Evolutionary conservation across 495 filamentous ascomycete genomes (phyloP).

Genomic region (Penicillium chermesinum): DNA sequence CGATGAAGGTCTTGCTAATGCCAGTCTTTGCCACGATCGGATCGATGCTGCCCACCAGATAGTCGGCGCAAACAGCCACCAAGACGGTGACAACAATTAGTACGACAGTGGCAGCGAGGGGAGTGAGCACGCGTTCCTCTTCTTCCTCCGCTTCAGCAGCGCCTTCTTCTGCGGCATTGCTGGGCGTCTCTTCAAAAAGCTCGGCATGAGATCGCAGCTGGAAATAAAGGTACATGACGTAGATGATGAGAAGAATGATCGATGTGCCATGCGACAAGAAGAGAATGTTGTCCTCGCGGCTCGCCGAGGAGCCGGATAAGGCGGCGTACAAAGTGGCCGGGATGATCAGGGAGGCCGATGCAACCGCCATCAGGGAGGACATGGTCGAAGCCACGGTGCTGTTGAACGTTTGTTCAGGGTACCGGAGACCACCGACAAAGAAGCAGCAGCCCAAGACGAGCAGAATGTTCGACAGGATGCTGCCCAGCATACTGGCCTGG

Average conservation of each 20-base stretch:
- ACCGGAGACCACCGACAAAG: conserved; percentile 71
- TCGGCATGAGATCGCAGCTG: conserved; percentile 76
- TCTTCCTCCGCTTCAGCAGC: conserved; percentile 42
- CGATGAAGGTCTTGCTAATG: conserved; percentile 95
- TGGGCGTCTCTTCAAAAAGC: conserved; percentile 67
- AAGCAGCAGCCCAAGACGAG: conserved; percentile 97
- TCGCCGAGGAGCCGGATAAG: conserved; percentile 29
- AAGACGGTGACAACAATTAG: conserved; percentile 73
- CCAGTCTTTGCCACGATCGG: conserved; percentile 73
- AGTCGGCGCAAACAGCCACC: conserved; percentile 91
- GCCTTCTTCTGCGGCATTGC: conserved; percentile 30
- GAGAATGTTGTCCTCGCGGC: conserved; percentile 54
- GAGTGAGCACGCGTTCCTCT: conserved; percentile 58
- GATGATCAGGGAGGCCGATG: conserved; percentile 87
- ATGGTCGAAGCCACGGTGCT: conserved; percentile 87
- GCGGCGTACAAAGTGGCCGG: conserved; percentile 73
- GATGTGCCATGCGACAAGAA: conserved; percentile 85
- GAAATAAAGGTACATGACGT: conserved; percentile 87
- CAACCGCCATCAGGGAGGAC: conserved; percentile 90
- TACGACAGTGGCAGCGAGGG: conserved; percentile 65
- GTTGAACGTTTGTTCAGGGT: conserved; percentile 73
- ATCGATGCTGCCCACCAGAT: conserved; percentile 90
- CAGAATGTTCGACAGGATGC: conserved; percentile 92
- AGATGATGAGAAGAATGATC: conserved; percentile 82
- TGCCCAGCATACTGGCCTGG: conserved; percentile 95